These are phyloP conservation scores for Leccinum pachyderme DNA, from an alignment of 1,284 basidiomycete genomes.

Conservation along the genomic window DNA sequence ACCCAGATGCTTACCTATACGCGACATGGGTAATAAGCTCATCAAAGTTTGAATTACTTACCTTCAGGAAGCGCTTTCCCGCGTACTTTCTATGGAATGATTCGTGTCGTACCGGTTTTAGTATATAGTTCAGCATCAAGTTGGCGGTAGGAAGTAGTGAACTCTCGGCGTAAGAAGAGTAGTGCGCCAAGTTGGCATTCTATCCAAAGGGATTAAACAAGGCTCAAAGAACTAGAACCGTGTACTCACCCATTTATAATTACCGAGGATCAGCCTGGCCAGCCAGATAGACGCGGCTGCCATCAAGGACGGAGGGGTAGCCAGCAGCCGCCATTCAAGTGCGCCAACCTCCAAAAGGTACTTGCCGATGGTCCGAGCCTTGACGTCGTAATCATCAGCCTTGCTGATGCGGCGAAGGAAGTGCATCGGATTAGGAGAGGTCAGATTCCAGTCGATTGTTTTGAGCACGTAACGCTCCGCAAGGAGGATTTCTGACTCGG, in stretches of 20 bases:
- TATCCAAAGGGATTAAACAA: background rate
- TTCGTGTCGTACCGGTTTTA: background rate
- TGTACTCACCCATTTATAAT: slow-evolving; percentile 79
- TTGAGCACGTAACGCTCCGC: slow-evolving; percentile 94
- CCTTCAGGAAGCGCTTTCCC: background rate
- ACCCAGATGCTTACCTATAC: background rate
- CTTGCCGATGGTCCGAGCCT: slow-evolving; percentile 89
- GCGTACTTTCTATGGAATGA: background rate
- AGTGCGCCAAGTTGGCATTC: background rate
- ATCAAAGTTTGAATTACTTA: background rate
- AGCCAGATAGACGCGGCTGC: slow-evolving; percentile 92
- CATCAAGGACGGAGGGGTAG: slow-evolving; percentile 79
- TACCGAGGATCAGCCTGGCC: slow-evolving; percentile 81
- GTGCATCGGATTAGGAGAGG: slow-evolving; percentile 92
- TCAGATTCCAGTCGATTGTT: slow-evolving; percentile 89
- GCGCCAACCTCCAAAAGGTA: slow-evolving; percentile 90
- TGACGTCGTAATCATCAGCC: slow-evolving; percentile 93
- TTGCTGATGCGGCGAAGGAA: slow-evolving; percentile 92
- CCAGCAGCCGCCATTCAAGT: slow-evolving; percentile 84
- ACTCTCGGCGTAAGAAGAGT: background rate
- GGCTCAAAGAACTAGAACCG: slow-evolving; percentile 19
- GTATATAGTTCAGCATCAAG: slow-evolving; percentile 2
- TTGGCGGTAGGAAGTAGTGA: background rate
- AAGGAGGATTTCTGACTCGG: slow-evolving; percentile 84
- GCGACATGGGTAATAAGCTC: background rate